phyloP scores from a whole-genome alignment of 148 eudicot genomes.

The Chenopodium suecicum region DNA sequence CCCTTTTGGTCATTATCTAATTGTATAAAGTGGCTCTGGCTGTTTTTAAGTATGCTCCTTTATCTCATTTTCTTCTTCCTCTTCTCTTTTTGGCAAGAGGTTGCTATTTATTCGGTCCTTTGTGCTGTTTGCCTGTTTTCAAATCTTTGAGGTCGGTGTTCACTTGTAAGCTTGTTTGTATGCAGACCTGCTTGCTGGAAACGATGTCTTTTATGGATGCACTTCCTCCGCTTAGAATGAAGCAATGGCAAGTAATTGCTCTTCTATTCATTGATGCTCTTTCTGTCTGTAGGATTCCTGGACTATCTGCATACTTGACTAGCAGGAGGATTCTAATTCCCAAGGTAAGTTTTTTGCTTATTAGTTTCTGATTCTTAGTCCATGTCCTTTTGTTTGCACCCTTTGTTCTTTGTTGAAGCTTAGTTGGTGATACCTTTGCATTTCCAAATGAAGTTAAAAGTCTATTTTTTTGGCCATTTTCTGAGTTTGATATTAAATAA shows the following conservation, averaged over 20 bases:
- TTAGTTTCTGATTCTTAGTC: background rate
- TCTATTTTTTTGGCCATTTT: background rate
- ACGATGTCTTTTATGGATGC: conserved; percentile 93
- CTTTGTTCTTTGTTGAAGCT: background rate
- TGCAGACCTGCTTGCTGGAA: conserved; percentile 59
- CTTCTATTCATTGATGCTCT: conserved; percentile 88
- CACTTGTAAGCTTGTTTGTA: conserved; percentile 2
- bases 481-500: background rate
- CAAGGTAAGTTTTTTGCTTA: conserved; percentile 46
- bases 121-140: background rate
- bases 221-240: conserved; percentile 76
- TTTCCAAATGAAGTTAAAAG: background rate
- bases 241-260: conserved; percentile 86
- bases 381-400: background rate
- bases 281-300: conserved; percentile 77
- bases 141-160: background rate
- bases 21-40: background rate
- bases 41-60: background rate
- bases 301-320: conserved; percentile 58
- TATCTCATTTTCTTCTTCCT: background rate
- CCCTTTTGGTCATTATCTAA: background rate
- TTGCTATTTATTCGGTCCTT: background rate
- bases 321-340: conserved; percentile 56
- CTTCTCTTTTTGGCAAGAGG: background rate
- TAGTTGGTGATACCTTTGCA: background rate